Evolutionary conservation across 306 rosid species (phyloP), one percentile per base, ranked within the genome.

Genomic region (Trichosanthes cucumerina): DNA sequence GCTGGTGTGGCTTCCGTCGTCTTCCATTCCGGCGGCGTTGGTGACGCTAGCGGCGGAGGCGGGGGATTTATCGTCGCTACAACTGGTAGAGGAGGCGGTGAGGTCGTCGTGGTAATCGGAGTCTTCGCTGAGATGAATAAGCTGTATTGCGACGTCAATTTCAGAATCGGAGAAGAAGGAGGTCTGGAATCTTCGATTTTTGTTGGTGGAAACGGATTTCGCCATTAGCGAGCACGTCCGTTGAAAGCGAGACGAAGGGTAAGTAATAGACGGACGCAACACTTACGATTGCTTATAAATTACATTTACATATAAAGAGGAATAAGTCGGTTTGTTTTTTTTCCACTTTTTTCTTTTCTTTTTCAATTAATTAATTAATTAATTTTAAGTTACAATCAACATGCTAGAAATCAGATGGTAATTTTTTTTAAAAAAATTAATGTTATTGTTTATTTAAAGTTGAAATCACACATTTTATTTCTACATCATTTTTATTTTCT

Each of bases 81-180:
- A 44, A 49, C 23, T 47, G 60, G 54, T 49, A 18, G 21, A n/a
- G 23, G 24, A 39, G 39, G 59, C 52, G 43, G 41, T 47, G 60
- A 24, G 8, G 14, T 74, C 38, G 60, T 33, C 34, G 16, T 41
- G 76, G n/a, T 23, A 9, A 43, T 70, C 53, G 54, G 76, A 70
- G 33, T 70, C 78, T 33, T 74, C 78, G 78, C 78, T 74, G 15
- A 74, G 78, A 26, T 74, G 78, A 26, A 74, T 28, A 15, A 74
- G 78, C 78, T 74, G 78, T 2, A 74, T 47, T 8, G 78, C 78
- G 43, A 33, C 78, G 43, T 74, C 78, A 24, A 74, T 74, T 24
- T 74, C 78, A 0, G 78, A 74, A 9, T 74, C 78, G 26, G 78
- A 74, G 60, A 74, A 50, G 60, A 28, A 7, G 43, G 43, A 74